Evolutionary conservation across 148 eudicot genomes (phyloP).

Genomic region (Oxyria digyna): DNA sequence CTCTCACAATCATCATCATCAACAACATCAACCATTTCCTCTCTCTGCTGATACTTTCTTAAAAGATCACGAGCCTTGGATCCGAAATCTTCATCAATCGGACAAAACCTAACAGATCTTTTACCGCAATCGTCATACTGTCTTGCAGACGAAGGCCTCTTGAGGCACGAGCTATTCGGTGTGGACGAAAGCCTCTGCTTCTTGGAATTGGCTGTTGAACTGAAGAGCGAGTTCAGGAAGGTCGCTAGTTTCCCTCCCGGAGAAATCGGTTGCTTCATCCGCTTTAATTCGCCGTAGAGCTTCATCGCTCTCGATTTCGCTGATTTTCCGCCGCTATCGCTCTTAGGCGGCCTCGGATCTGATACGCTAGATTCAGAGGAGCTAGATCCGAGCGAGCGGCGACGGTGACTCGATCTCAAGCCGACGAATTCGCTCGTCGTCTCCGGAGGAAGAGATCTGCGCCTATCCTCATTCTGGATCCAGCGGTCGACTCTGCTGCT

Average conservation of each 20-base stretch:
- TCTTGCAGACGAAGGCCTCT: background rate
- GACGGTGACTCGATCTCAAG: background rate
- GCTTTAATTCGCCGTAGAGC: slow-evolving; percentile 61
- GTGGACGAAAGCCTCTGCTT: slow-evolving; percentile 3
- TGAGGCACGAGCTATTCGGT: slow-evolving; percentile 25
- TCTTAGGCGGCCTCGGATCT: slow-evolving; percentile 5
- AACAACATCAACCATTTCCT: background rate
- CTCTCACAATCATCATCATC: slow-evolving; percentile 20
- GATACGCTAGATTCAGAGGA: slow-evolving; percentile 39
- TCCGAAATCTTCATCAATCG: slow-evolving; percentile 13
- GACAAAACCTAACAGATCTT: slow-evolving; percentile 39
- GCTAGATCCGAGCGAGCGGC: slow-evolving; percentile 12
- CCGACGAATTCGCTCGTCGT: background rate
- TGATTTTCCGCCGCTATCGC: slow-evolving; percentile 15
- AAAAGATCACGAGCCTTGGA: background rate
- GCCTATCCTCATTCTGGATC: slow-evolving; percentile 32
- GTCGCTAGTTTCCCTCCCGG: slow-evolving; percentile 64
- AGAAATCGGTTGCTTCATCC: slow-evolving; percentile 45
- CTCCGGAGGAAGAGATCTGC: slow-evolving; percentile 17
- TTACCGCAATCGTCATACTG: slow-evolving; percentile 11
- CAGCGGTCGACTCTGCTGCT: slow-evolving; percentile 30
- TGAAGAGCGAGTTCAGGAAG: slow-evolving; percentile 67
- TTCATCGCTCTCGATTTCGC: slow-evolving; percentile 64
- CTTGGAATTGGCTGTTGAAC: slow-evolving; percentile 13
- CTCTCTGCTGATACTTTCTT: background rate